Evolutionary conservation across 768 basidiomycete genomes (phyloP), one percentile per base, ranked within the genome.

Genomic region (Kwoniella sp.): DNA sequence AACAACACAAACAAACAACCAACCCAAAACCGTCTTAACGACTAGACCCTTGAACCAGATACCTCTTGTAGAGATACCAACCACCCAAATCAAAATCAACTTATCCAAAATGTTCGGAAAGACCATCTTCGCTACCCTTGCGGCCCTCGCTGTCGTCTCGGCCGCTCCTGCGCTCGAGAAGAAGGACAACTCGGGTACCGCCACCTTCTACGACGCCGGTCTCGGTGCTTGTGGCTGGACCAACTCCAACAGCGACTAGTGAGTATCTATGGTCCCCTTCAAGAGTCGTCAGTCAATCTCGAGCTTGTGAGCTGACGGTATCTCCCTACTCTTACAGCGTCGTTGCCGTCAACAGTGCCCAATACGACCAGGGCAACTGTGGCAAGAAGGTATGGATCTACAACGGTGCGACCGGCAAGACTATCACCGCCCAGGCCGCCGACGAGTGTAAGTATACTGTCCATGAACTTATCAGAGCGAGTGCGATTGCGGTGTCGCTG

Each of bases 331-430:
- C 26, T 52, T 38, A 23, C n/a, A 65, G 63, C 30, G 65, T 78
- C 57, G 76, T 75, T 30, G 76, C 74, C 55, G 62, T 78, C 55
- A 75, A 75, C 73, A 58, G 63, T 38, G 63, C 59, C 30, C 70
- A 70, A 60, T 72, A 68, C 66, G 62, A 73, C 25, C 48, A 50
- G 25, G 28, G 55, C n/a, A 65, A 65, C 30, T 65, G 63, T 38
- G 63, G 63, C 23, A 25, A 53, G 13, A 53, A 58, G 38, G 38
- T 65, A 50, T 65, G 63, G 63, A 47, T 65, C 29, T 65, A 57
- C 57, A 65, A 65, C 63, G 26, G 50, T 20, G 37, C 45, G 13
- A 65, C 63, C 56, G 8, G 13, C 47, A 58, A 38, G n/a, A 65
- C 58, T 22, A 57, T 57, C n/a, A 59, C 58, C 63, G 57, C 63